These are phyloP conservation scores for Alternaria arbusti DNA, from an alignment of 2,329 filamentous ascomycete genomes.

Conservation along the genomic window DNA sequence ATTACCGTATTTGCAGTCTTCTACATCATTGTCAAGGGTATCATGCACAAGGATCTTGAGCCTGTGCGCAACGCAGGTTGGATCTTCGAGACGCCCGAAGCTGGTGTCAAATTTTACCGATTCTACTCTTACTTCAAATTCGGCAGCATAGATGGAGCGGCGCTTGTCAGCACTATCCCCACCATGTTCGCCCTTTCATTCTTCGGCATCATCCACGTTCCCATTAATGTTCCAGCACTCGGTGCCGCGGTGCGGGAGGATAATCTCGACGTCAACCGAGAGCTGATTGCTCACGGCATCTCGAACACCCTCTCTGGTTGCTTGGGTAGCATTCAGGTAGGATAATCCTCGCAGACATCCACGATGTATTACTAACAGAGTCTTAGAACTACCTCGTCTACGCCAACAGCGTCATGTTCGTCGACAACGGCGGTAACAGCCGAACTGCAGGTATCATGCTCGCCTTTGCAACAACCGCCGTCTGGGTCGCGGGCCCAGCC, in stretches of 20 bases:
- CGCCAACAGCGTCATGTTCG: constrained; percentile 96
- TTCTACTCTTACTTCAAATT: constrained; percentile 97
- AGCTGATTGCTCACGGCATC: constrained; percentile 89
- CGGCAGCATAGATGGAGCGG: constrained; percentile 79
- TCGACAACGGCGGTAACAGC: constrained; percentile 86
- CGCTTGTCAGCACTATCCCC: constrained; percentile 82
- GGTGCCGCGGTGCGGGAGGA: constrained; percentile 92
- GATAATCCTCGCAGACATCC: not conserved
- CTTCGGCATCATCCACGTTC: constrained; percentile 95
- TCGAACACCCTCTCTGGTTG: constrained; percentile 91
- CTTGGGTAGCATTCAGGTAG: constrained; percentile 78
- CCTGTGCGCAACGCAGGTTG: constrained; percentile 77
- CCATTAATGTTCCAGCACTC: constrained; percentile 95
- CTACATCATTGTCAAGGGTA: constrained; percentile 75
- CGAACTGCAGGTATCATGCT: constrained; percentile 86
- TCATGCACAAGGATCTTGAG: constrained; percentile 71
- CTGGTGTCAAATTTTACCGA: constrained; percentile 92
- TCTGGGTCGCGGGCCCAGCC: constrained; percentile 84
- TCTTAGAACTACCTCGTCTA: constrained; percentile 91
- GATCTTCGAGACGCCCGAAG: constrained; percentile 88
- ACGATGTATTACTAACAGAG: constrained; percentile 23
- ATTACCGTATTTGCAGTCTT: constrained; percentile 77
- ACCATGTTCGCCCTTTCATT: constrained; percentile 98
- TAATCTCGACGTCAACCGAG: constrained; percentile 86
- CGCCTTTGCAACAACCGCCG: constrained; percentile 76